Conservation (phyloP, 1,284 basidiomycete species). For the Marasmius oreades region DNA sequence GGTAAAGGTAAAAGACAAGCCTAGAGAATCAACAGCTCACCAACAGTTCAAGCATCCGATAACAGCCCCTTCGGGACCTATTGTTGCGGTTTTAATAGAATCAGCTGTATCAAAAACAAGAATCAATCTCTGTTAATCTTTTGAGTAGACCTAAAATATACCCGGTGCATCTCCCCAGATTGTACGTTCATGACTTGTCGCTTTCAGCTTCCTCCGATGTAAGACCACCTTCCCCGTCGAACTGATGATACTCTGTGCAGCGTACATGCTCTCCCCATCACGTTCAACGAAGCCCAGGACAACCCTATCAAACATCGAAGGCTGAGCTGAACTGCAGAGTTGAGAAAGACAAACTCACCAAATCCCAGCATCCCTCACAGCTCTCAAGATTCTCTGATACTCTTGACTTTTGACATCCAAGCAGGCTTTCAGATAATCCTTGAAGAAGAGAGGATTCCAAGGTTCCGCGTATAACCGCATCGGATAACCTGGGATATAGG, state of each 20-base stretch:
- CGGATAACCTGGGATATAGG: constrained; percentile 21
- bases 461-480: constrained; percentile 16
- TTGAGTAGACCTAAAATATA: neutral
- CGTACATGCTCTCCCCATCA: constrained; percentile 19
- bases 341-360: constrained; percentile 8
- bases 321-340: neutral
- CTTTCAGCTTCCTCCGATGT: constrained; percentile 20
- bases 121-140: too few species aligned
- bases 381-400: constrained; percentile 15
- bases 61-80: neutral
- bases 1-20: too few species aligned
- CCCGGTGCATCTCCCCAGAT: constrained; percentile 22
- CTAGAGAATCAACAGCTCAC: too few species aligned
- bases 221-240: constrained; percentile 15
- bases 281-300: constrained; percentile 18
- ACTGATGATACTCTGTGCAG: constrained; percentile 17
- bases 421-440: constrained; percentile 14
- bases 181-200: constrained; percentile 20
- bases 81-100: too few species aligned
- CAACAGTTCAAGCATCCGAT: neutral
- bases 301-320: constrained; percentile 9
- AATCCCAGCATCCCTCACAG: constrained; percentile 15
- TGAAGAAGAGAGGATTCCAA: constrained; percentile 15
- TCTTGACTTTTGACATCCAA: constrained; percentile 12
- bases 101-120: too few species aligned